Evolutionary conservation across 352 stramenopile genomes (phyloP).

Genomic region (Poterioochromonas sp.): DNA sequence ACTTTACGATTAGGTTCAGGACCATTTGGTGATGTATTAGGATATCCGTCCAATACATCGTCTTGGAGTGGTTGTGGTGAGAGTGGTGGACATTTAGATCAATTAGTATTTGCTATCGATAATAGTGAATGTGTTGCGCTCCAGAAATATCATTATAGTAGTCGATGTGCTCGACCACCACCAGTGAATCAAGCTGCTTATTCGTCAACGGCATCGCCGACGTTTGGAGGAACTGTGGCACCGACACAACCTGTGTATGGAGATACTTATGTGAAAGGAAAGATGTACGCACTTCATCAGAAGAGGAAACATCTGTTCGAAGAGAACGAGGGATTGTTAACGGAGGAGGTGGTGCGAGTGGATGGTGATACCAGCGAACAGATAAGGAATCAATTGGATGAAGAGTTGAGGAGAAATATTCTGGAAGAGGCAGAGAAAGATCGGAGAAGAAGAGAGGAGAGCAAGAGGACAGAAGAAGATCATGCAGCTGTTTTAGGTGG

Average conservation of each 20-base stretch:
- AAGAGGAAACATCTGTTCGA: too few relatives aligned
- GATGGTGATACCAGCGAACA: too few relatives aligned
- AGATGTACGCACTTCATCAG: constrained; percentile 9
- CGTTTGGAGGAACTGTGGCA: background rate
- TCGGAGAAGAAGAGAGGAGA: too few relatives aligned
- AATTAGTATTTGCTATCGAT: background rate
- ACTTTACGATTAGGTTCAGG: constrained; percentile 11
- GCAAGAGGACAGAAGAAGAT: too few relatives aligned
- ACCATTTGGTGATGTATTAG: constrained; percentile 4
- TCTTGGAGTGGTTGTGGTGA: constrained; percentile 8
- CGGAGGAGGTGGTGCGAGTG: too few relatives aligned
- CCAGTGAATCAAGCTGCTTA: background rate
- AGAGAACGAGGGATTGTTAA: too few relatives aligned
- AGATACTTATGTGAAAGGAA: constrained; percentile 2
- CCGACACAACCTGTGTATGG: background rate
- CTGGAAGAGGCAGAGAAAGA: too few relatives aligned
- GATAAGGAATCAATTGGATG: too few relatives aligned
- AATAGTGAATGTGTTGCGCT: background rate
- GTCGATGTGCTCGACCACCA: background rate
- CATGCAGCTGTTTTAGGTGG: too few relatives aligned
- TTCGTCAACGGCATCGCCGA: background rate
- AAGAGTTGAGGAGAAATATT: too few relatives aligned
- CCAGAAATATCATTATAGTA: background rate
- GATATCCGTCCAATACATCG: background rate
- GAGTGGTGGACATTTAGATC: background rate